Conservation (phyloP, 495 filamentous ascomycete species). For the Lasiosphaeria miniovina region DNA sequence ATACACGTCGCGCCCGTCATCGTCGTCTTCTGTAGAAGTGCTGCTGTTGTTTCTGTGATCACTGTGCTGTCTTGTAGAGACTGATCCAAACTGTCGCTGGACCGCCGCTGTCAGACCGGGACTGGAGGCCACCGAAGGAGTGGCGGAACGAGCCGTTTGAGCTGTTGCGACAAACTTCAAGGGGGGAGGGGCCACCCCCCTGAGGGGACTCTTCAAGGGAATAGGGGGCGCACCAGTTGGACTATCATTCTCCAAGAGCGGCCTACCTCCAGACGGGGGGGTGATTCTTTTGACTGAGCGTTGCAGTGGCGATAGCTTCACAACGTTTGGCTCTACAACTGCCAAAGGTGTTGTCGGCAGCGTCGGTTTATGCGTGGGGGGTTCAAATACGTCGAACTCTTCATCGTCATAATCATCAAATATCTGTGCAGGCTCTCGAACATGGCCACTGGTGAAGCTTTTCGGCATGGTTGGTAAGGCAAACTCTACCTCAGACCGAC, state of each 20-base stretch:
- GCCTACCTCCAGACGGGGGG: constrained; percentile 12
- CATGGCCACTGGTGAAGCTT: constrained; percentile 41
- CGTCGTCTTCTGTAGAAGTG: constrained; percentile 16
- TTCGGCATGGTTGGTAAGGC: constrained; percentile 38
- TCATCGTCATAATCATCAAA: constrained; percentile 44
- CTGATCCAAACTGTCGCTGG: constrained; percentile 33
- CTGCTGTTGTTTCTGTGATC: constrained; percentile 4
- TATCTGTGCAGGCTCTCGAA: constrained; percentile 61
- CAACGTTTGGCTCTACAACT: constrained; percentile 26
- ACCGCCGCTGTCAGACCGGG: constrained; percentile 36
- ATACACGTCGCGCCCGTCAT: constrained; percentile 20
- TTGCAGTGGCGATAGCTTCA: constrained; percentile 17
- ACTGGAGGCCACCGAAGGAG: constrained; percentile 29
- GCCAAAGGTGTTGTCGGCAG: constrained; percentile 23
- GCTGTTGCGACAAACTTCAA: constrained; percentile 16
- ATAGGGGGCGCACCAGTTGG: constrained; percentile 22
- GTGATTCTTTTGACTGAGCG: constrained; percentile 17
- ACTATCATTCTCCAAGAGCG: constrained; percentile 19
- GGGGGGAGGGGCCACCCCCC: constrained; percentile 16
- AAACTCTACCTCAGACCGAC: constrained; percentile 31
- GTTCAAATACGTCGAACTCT: constrained; percentile 8
- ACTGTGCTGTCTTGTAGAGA: constrained; percentile 1
- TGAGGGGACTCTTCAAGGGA: constrained; percentile 26
- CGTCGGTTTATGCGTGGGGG: constrained; percentile 18
- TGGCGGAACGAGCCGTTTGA: neutral